Percentiles rank a stretch among this genome's conserved stretches.
phyloP scores from a whole-genome alignment of 306 rosid genomes.

The Castanospermum australe region DNA sequence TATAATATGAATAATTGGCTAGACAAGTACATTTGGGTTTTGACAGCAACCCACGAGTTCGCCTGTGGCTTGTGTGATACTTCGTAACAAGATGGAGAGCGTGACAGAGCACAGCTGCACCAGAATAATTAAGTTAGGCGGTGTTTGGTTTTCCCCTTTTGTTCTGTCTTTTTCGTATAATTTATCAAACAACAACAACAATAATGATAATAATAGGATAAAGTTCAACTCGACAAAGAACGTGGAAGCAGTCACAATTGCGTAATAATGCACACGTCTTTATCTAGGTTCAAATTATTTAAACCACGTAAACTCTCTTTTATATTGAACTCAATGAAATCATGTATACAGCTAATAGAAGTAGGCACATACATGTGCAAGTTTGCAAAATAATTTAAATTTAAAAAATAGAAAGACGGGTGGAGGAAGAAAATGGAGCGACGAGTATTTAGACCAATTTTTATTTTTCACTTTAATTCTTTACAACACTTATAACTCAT shows the following conservation, averaged over 20 bases:
- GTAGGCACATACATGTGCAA: background rate
- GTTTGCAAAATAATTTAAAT: background rate
- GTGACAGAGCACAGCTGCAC: conserved; percentile 63
- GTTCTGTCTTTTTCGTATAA: background rate
- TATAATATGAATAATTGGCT: too few species aligned
- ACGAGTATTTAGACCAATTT: too few species aligned
- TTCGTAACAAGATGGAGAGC: conserved; percentile 50
- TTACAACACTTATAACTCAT: too few species aligned
- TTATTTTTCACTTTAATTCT: too few species aligned
- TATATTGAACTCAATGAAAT: background rate
- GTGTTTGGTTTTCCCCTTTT: background rate
- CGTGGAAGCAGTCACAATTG: background rate
- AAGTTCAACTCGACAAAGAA: background rate
- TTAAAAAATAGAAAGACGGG: background rate
- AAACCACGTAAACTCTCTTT: background rate
- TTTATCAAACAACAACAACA: too few species aligned
- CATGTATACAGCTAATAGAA: background rate
- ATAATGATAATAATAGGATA: too few species aligned
- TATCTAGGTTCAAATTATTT: background rate
- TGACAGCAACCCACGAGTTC: conserved; percentile 43
- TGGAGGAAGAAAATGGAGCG: background rate
- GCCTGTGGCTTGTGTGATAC: conserved; percentile 70
- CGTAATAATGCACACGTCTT: background rate
- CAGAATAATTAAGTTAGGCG: background rate
- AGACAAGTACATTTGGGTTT: too few species aligned